phyloP scores from a whole-genome alignment of 164 flowering plant genomes.

The Stephania cephalantha region DNA sequence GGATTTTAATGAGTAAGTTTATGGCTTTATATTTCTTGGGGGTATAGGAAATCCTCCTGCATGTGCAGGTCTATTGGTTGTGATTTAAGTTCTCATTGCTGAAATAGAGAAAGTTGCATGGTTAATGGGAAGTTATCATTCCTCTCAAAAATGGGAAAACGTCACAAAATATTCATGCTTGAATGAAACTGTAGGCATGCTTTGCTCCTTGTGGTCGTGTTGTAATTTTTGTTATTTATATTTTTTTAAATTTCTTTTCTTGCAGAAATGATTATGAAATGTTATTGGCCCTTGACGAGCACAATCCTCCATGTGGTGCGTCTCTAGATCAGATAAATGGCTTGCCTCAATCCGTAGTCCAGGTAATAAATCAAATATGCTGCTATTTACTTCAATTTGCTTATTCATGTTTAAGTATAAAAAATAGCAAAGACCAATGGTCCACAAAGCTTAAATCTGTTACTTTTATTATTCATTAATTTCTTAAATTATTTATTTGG shows the following conservation, averaged over 20 bases:
- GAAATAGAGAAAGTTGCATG: not conserved
- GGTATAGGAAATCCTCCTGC: slow-evolving; percentile 1
- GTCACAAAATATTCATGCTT: not conserved
- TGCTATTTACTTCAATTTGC: no score
- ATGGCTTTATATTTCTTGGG: not conserved
- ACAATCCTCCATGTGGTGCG: slow-evolving; percentile 69
- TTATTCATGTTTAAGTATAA: not conserved
- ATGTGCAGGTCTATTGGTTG: not conserved
- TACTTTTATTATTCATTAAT: no score
- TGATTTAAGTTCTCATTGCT: not conserved
- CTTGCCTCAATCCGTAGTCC: slow-evolving; percentile 72
- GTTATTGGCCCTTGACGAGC: slow-evolving; percentile 83
- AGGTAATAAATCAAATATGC: slow-evolving; percentile 34
- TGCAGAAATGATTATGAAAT: slow-evolving; percentile 90
- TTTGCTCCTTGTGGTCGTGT: not conserved
- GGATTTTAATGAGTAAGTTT: slow-evolving; percentile 86
- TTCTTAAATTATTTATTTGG: not conserved
- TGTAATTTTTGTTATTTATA: not conserved
- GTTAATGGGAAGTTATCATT: not conserved
- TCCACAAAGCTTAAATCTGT: not conserved
- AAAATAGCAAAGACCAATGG: not conserved
- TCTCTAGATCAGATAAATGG: slow-evolving; percentile 52
- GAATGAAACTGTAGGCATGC: not conserved
- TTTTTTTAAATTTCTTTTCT: not conserved
- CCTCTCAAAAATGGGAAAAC: not conserved